Evolutionary conservation across 805 yeast genomes (phyloP), one percentile per base, ranked within the genome.

Genomic region (Yarrowia divulgata): DNA sequence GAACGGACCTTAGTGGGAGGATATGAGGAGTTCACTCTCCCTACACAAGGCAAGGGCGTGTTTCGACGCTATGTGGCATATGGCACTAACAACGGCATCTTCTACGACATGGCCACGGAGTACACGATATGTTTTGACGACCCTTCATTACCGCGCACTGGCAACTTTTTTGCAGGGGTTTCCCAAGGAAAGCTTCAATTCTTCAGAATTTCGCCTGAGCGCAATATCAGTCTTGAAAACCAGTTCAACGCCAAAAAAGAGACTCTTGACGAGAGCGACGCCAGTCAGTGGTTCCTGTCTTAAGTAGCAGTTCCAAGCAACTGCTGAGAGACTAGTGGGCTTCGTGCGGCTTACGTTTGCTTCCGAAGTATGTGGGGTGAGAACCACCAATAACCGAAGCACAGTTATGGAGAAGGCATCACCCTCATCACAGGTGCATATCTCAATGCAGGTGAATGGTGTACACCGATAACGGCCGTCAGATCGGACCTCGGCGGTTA

Each of bases 401-500:
- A 19, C 50, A 23, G 8, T 6, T 6, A 8, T 12, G 35, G n/a
- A 34, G 19, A 10, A 9, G 23, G 10, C 45, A 18, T 18, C 14
- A 49, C 43, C 58, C 45, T 19, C 60, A 54, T 37, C 43, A 8
- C 60, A 14, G 18, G 14, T 39, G 60, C 60, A 54, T 54, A 54
- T 39, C 18, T 32, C 19, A 13, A 9, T 39, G 60, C 34, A 39
- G 18, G n/a, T 9, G 16, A 13, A 19, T 10, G 8, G 49, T 40
- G 49, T 18, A 10, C 7, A 29, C 60, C 60, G 60, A 13, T 54
- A 54, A 19, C 60, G 58, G 58, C 10, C 49, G 10, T 45, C 49
- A 4, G 32, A 45, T 45, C 52, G 35, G 52, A 29, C 14, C 34
- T 29, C 52, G 52, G 52, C 50, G 12, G 50, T 16, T 23, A 23